These are phyloP conservation scores for Hirsutella thompsonii DNA, from an alignment of 2,329 filamentous ascomycete genomes.

Conservation along the genomic window DNA sequence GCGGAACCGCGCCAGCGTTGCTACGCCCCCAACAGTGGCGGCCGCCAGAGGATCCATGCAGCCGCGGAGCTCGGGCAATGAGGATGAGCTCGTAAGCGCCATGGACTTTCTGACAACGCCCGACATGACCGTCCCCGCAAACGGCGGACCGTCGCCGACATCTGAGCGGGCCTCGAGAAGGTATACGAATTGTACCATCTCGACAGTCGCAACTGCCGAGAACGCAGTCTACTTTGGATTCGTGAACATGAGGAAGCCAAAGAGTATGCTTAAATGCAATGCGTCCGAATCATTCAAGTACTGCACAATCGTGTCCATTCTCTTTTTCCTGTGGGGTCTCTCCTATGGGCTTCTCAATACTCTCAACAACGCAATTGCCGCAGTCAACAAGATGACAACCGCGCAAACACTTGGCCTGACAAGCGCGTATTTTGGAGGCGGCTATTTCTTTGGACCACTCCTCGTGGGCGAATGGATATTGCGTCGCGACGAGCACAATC, in stretches of 20 bases:
- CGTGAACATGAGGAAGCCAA: constrained; percentile 55
- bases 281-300: constrained; percentile 56
- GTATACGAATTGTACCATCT: constrained; percentile 19
- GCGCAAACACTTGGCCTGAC: constrained; percentile 56
- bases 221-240: constrained; percentile 60
- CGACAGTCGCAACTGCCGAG: constrained; percentile 23
- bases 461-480: constrained; percentile 59
- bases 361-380: constrained; percentile 59
- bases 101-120: constrained; percentile 36
- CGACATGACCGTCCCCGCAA: constrained; percentile 11
- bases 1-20: constrained; percentile 4
- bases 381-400: constrained; percentile 45
- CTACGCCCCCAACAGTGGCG: not conserved
- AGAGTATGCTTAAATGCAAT: constrained; percentile 56
- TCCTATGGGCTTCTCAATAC: constrained; percentile 79
- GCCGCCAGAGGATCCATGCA: not conserved
- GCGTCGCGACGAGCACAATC: constrained; percentile 49
- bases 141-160: not conserved
- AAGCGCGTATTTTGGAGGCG: constrained; percentile 56
- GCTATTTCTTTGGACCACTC: constrained; percentile 57
- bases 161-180: constrained; percentile 6
- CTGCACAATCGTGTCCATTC: constrained; percentile 59
- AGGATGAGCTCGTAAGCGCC: constrained; percentile 18
- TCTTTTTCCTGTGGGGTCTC: constrained; percentile 85
- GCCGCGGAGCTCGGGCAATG: constrained; percentile 9